A percentile compares a stretch with the other conserved stretches of the same genome.
phyloP scores from a whole-genome alignment of 2,329 filamentous ascomycete genomes.

The Clarireedia sp. region DNA sequence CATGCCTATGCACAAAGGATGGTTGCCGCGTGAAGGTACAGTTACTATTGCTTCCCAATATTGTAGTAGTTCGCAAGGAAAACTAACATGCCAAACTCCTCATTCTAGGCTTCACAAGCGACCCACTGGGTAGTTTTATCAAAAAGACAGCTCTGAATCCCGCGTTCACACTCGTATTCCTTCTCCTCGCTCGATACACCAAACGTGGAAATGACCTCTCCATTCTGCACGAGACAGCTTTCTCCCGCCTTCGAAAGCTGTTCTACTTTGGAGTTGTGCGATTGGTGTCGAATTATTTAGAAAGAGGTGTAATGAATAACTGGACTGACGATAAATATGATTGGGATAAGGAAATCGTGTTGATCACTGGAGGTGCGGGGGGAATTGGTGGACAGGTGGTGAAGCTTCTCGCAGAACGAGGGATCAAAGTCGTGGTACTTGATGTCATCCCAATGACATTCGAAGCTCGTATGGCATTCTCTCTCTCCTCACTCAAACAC shows the following conservation, averaged over 20 bases:
- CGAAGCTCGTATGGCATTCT: conserved; percentile 34
- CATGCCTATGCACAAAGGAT: conserved; percentile 43
- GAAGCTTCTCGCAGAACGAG: conserved; percentile 53
- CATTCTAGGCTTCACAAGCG: conserved; percentile 43
- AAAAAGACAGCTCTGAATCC: conserved; percentile 58
- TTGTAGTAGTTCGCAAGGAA: neutral
- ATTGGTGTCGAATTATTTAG: conserved; percentile 43
- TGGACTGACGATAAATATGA: conserved; percentile 48
- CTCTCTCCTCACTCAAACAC: neutral
- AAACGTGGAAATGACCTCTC: conserved; percentile 48
- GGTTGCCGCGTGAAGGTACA: conserved; percentile 45
- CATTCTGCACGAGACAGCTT: conserved; percentile 43
- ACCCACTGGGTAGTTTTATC: conserved; percentile 51
- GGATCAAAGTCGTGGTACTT: conserved; percentile 61
- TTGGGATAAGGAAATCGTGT: conserved; percentile 61
- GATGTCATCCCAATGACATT: conserved; percentile 59
- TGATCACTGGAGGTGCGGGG: conserved; percentile 67
- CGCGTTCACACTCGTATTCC: conserved; percentile 51
- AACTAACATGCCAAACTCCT: neutral
- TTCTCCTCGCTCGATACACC: conserved; percentile 58
- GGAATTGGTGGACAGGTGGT: conserved; percentile 66
- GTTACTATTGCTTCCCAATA: neutral
- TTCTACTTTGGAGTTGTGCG: conserved; percentile 44
- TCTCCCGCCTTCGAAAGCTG: conserved; percentile 45
- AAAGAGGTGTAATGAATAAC: conserved; percentile 41